A percentile compares a stretch with the other conserved stretches of the same genome.
Evolutionary conservation across 2,329 filamentous ascomycete species (phyloP).

Genomic region (Alternaria ventricosa): DNA sequence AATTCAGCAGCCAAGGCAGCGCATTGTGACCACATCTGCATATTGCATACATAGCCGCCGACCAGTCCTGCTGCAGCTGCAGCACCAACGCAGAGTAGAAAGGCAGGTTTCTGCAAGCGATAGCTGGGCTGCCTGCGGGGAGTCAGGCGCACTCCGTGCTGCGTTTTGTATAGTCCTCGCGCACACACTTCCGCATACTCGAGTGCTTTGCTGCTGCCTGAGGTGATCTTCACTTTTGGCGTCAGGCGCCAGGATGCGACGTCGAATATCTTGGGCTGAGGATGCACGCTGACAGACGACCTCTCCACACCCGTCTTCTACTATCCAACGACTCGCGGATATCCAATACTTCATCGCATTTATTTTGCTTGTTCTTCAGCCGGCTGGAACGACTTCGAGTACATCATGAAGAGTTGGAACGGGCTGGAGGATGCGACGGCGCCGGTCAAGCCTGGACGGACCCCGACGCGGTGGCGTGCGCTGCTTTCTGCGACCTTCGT

Average conservation of each 20-base stretch:
- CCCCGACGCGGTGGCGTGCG: slow-evolving; percentile 13
- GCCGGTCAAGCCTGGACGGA: slow-evolving; percentile 14
- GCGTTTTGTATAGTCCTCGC: not conserved
- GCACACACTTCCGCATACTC: not conserved
- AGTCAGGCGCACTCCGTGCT: slow-evolving; percentile 10
- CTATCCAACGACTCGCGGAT: not conserved
- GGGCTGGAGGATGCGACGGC: slow-evolving; percentile 13
- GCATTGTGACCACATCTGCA: slow-evolving; percentile 33
- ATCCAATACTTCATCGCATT: slow-evolving; percentile 2
- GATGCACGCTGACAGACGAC: slow-evolving; percentile 3
- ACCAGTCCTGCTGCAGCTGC: slow-evolving; percentile 22
- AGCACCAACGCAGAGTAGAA: slow-evolving; percentile 12
- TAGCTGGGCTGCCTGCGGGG: slow-evolving; percentile 6
- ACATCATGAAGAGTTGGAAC: slow-evolving; percentile 33
- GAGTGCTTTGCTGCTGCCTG: slow-evolving; percentile 12
- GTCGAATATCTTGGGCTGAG: not conserved
- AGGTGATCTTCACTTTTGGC: slow-evolving; percentile 1
- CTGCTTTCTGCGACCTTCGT: slow-evolving; percentile 21
- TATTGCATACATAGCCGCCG: slow-evolving; percentile 34
- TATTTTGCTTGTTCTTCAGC: slow-evolving; percentile 1
- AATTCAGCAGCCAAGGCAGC: slow-evolving; percentile 19
- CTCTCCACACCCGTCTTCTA: slow-evolving; percentile 8
- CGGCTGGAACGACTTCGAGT: not conserved
- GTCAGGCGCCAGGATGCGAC: not conserved
- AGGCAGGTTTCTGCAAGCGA: slow-evolving; percentile 28